phyloP scores from a whole-genome alignment of 208 protist species.

The Leishmania martiniquensis region DNA sequence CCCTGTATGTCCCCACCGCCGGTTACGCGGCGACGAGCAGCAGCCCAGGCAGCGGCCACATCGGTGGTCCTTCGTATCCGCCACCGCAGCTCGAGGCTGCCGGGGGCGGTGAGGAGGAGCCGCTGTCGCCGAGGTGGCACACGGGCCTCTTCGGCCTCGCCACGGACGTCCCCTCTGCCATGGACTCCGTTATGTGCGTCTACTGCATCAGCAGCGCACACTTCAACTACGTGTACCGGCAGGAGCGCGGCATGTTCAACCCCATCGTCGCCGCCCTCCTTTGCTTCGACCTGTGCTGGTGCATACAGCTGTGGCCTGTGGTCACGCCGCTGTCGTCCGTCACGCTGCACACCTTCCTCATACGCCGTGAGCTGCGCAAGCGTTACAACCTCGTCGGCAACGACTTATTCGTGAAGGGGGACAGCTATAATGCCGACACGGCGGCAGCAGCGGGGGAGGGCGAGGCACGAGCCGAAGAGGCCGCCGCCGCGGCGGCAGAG shows the following conservation, averaged over 20 bases:
- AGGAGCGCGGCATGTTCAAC: conserved; percentile 14
- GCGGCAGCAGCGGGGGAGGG: not conserved
- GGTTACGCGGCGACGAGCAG: not conserved
- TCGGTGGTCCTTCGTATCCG: not conserved
- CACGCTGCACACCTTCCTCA: conserved; percentile 25
- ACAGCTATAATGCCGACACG: not conserved
- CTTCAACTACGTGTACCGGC: conserved; percentile 30
- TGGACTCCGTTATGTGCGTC: conserved; percentile 28
- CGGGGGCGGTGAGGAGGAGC: not conserved
- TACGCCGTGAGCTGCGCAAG: conserved; percentile 25
- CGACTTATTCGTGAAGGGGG: conserved; percentile 4
- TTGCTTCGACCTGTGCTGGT: conserved; percentile 25
- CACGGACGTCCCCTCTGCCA: conserved; percentile 19
- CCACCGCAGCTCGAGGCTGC: not conserved
- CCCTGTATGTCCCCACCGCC: not conserved
- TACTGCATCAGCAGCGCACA: conserved; percentile 35
- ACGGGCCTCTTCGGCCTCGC: conserved; percentile 30
- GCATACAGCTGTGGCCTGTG: not conserved
- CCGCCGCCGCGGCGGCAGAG: not conserved
- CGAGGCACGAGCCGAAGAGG: not conserved
- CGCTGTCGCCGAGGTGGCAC: conserved; percentile 11
- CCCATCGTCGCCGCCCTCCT: conserved; percentile 24
- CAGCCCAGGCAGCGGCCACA: not conserved
- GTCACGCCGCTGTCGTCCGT: conserved; percentile 20
- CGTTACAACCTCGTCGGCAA: conserved; percentile 34